Evolutionary conservation across 257 asterid species (phyloP).

Genomic region (Scutellaria baicalensis): DNA sequence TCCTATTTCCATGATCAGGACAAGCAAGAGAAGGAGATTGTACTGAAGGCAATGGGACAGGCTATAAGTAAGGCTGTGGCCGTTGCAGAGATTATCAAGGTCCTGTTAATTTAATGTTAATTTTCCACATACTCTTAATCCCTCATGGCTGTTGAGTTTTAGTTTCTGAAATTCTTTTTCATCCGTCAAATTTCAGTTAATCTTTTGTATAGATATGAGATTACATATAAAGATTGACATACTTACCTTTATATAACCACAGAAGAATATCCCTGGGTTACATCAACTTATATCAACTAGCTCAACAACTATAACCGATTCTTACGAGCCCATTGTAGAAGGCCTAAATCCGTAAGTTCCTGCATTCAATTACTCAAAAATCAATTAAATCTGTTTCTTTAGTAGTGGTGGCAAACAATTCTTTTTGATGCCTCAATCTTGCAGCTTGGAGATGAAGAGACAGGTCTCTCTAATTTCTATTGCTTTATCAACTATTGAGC

Average conservation of each 20-base stretch:
- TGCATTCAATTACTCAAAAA: not conserved
- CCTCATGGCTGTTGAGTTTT: too few relatives aligned
- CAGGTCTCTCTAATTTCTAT: constrained; percentile 49
- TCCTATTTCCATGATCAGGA: constrained; percentile 28
- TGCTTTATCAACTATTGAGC: constrained; percentile 39
- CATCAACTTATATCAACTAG: constrained; percentile 46
- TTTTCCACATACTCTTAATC: not conserved
- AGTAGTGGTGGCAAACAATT: not conserved
- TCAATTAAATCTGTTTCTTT: too few relatives aligned
- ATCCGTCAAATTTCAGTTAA: not conserved
- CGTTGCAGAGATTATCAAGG: constrained; percentile 58
- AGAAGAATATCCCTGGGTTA: constrained; percentile 44
- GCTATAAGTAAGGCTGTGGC: constrained; percentile 58
- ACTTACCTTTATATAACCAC: not conserved
- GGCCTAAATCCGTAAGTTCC: constrained; percentile 45
- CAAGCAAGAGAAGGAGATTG: constrained; percentile 33
- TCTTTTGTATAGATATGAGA: not conserved
- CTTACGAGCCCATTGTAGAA: constrained; percentile 58
- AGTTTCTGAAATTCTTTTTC: not conserved
- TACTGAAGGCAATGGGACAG: constrained; percentile 57
- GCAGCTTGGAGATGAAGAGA: constrained; percentile 60
- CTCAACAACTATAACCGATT: constrained; percentile 51
- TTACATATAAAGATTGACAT: not conserved
- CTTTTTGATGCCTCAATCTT: constrained; percentile 5
- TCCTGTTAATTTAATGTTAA: not conserved